A percentile compares a stretch with the other conserved stretches of the same genome.
Evolutionary conservation across 192 early-diverging fungal genomes (phyloP).

Genomic region (Backusella tarrabulga): DNA sequence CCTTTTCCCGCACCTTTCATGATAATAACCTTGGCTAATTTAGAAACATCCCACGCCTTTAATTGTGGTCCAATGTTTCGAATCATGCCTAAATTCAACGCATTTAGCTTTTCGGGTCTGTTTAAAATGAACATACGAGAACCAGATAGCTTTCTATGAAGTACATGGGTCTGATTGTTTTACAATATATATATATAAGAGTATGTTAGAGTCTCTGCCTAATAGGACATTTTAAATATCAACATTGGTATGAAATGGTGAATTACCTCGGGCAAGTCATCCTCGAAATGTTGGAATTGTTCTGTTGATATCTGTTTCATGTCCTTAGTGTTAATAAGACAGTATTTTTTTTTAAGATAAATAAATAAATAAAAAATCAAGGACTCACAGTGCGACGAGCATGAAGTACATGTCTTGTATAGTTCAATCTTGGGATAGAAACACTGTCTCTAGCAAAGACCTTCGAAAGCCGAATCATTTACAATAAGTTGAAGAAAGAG

Average conservation of each 20-base stretch:
- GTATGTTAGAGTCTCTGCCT: not conserved
- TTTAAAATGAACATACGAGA: slow-evolving; percentile 72
- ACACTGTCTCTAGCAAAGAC: not conserved
- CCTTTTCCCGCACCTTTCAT: slow-evolving; percentile 69
- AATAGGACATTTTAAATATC: not conserved
- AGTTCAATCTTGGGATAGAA: not conserved
- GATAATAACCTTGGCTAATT: slow-evolving; percentile 87
- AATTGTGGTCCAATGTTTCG: slow-evolving; percentile 80
- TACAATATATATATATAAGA: no score
- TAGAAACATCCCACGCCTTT: slow-evolving; percentile 83
- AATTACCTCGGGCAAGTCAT: slow-evolving; percentile 13
- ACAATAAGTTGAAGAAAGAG: not conserved
- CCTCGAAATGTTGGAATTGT: slow-evolving; percentile 3
- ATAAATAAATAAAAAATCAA: not conserved
- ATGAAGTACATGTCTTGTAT: not conserved
- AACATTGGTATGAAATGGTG: not conserved
- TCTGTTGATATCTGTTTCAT: slow-evolving; percentile 7
- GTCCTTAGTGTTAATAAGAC: not conserved
- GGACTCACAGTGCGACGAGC: not conserved
- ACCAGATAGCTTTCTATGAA: slow-evolving; percentile 37
- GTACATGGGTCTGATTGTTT: slow-evolving; percentile 20
- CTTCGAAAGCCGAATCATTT: not conserved
- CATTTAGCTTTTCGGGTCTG: slow-evolving; percentile 84
- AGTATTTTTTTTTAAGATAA: not conserved
- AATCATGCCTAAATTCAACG: slow-evolving; percentile 87